Evolutionary conservation across 768 basidiomycete genomes (phyloP).

Genomic region (Psilocybe tampanensis): DNA sequence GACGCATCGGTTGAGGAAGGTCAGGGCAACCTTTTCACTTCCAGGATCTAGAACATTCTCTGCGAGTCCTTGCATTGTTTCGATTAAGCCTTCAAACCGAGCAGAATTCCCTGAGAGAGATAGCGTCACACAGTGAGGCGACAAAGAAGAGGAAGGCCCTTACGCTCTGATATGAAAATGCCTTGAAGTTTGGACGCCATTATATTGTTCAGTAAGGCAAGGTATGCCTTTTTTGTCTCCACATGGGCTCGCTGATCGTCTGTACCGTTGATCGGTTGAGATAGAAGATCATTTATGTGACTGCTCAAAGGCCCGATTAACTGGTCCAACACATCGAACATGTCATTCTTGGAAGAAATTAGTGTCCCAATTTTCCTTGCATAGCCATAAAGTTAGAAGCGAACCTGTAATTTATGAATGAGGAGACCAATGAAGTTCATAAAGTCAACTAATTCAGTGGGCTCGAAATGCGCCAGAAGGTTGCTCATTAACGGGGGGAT

Average conservation of each 20-base stretch:
- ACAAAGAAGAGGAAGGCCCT: not conserved
- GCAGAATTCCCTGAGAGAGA: conserved; percentile 36
- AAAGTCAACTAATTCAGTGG: conserved; percentile 91
- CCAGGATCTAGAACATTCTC: conserved; percentile 75
- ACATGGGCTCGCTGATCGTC: conserved; percentile 81
- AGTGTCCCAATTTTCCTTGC: not conserved
- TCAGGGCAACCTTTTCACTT: conserved; percentile 79
- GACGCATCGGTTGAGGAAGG: conserved; percentile 73
- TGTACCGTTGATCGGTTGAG: conserved; percentile 82
- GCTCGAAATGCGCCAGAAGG: conserved; percentile 90
- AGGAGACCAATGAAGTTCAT: conserved; percentile 93
- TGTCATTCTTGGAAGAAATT: conserved; percentile 58
- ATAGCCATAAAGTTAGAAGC: conserved; percentile 19
- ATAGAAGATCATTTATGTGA: conserved; percentile 78
- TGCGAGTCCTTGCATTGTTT: conserved; percentile 70
- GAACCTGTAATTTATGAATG: conserved; percentile 88
- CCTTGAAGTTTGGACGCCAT: conserved; percentile 80
- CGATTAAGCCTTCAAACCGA: conserved; percentile 78
- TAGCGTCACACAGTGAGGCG: not conserved
- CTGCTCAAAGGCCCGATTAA: conserved; percentile 84
- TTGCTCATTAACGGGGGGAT: conserved; percentile 90
- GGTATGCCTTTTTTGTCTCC: conserved; percentile 88
- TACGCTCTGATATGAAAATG: conserved; percentile 88
- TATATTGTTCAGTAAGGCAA: conserved; percentile 78
- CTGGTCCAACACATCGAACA: conserved; percentile 88